These are phyloP conservation scores for Candida tallmaniae DNA, from an alignment of 805 yeast genomes.

Conservation along the genomic window DNA sequence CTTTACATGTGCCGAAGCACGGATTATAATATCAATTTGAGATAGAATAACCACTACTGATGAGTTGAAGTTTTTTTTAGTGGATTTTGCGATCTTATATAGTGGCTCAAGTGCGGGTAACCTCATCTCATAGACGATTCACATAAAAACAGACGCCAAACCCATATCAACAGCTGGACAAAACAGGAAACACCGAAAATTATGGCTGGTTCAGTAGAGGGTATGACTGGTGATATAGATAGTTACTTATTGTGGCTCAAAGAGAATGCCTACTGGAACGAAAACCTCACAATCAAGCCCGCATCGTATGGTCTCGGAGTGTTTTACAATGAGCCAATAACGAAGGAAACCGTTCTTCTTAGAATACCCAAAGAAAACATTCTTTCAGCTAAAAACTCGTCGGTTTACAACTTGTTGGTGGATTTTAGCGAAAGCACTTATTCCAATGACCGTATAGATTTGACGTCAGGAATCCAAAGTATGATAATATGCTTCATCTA, in stretches of 20 bases:
- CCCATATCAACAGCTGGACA: no score
- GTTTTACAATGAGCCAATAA: constrained; percentile 38
- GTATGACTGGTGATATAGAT: constrained; percentile 1
- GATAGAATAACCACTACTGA: constrained; percentile 83
- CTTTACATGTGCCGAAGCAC: constrained; percentile 40
- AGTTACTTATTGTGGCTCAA: constrained; percentile 47
- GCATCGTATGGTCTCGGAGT: constrained; percentile 70
- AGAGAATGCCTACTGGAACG: constrained; percentile 52
- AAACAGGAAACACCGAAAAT: no score
- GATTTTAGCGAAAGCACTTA: constrained; percentile 37
- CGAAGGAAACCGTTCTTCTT: constrained; percentile 30
- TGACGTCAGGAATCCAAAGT: constrained; percentile 53
- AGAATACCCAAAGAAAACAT: constrained; percentile 60
- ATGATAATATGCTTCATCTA: constrained; percentile 67
- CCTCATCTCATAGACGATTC: no score
- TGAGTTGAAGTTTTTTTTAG: constrained; percentile 30
- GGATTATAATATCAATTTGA: constrained; percentile 55
- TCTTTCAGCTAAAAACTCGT: constrained; percentile 54
- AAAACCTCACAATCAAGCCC: constrained; percentile 16
- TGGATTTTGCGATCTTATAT: not conserved
- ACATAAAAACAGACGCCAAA: no score
- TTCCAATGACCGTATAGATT: constrained; percentile 27
- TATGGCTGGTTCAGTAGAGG: no score
- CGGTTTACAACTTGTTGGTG: constrained; percentile 59
- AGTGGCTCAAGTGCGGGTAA: no score